These are phyloP conservation scores for Apiospora rasikravindrae DNA, from an alignment of 2,329 filamentous ascomycete genomes.

Conservation along the genomic window DNA sequence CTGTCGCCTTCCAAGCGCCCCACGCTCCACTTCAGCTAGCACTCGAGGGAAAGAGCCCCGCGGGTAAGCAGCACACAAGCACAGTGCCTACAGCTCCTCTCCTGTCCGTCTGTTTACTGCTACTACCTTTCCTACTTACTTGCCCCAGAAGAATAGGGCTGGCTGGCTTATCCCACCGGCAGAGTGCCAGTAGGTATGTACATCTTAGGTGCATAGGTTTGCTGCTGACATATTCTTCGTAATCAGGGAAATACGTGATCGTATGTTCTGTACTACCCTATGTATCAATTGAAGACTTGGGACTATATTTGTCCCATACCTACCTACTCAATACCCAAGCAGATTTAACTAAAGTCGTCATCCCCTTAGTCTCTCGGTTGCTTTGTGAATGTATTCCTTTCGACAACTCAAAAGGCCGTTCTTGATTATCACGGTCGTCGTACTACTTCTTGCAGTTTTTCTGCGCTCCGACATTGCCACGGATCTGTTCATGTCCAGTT, in stretches of 20 bases:
- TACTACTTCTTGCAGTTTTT: constrained; percentile 32
- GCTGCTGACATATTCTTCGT: constrained; percentile 39
- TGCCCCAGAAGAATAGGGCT: not conserved
- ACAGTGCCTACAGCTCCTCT: not conserved
- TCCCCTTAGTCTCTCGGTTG: not conserved
- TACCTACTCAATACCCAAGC: not conserved
- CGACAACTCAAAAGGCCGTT: not conserved
- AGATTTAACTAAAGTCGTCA: not conserved
- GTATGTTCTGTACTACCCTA: not conserved
- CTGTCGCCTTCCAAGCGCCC: not conserved
- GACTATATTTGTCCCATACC: not conserved
- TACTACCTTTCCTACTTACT: not conserved
- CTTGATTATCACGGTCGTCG: constrained; percentile 28
- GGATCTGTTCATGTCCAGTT: constrained; percentile 27
- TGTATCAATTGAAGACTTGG: not conserved
- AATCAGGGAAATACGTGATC: constrained; percentile 28
- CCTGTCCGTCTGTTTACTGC: no score
- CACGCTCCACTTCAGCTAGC: not conserved
- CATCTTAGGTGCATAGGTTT: no score
- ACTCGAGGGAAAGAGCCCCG: not conserved
- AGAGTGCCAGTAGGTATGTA: not conserved
- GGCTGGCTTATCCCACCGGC: constrained; percentile 7
- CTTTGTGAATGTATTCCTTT: not conserved
- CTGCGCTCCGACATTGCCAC: constrained; percentile 29
- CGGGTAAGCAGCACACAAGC: no score